Evolutionary conservation across 495 filamentous ascomycete species (phyloP), one percentile per base, ranked within the genome.

Genomic region (Penicillium parvum): DNA sequence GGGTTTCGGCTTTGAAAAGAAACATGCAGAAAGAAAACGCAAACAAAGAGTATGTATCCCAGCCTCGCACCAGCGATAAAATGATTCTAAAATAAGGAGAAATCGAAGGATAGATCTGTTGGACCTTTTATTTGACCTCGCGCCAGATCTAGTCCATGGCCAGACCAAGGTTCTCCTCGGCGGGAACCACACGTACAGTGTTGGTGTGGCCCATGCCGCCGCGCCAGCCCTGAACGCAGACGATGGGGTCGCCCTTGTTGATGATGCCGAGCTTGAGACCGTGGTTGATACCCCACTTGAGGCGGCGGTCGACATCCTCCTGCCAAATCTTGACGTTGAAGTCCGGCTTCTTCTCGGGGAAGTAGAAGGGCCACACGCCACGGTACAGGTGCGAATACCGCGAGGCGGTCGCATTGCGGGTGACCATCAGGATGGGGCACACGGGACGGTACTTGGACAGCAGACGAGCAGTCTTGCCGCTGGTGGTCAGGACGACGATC

Each of bases 371-470:
- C 64, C 95, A 98, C 37, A 97, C 90, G 49, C 94, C 92, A 54
- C 92, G 92, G 72, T 96, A 97, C 58, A 98, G 71, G 68, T 97
- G 92, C 37, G 84, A 87, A 68, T 90, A 97, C 72, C 92, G 74
- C 23, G 88, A 83, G 30, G 94, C 89, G 34, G 75, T 78, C 16
- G 82, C 62, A 65, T 86, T 96, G 45, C 94, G 82, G 43, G 90
- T 94, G 52, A 98, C 84, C 92, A 96, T 98, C 73, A 98, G 84
- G 65, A 98, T 95, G 37, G 92, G 92, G 81, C 92, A 96, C 38
- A 96, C 89, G 19, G 92, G 92, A 57, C 92, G 85, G 72, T 97
- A 98, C 75, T 98, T 98, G 68, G 92, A 95, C 48, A 97, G 75
- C 29, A 96, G 79, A 55, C 92, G 88, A 49, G 92, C 92, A 46